Evolutionary conservation across 2,329 filamentous ascomycete genomes (phyloP), one percentile per base, ranked within the genome.

Genomic region (Phoma sp.): DNA sequence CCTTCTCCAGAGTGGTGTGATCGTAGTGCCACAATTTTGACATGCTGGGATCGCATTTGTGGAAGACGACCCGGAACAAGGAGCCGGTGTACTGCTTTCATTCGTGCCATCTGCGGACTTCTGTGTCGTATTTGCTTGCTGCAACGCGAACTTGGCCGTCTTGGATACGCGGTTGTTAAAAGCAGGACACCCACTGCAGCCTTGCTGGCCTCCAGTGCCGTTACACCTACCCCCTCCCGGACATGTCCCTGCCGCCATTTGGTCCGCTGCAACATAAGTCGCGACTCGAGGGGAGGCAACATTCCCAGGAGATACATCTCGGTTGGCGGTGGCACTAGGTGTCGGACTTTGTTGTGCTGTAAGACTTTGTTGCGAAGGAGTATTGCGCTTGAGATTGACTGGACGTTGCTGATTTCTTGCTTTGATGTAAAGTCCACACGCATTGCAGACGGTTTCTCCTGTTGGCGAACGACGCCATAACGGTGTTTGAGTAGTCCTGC

Each of bases 81-180:
- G 37, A 10, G 46, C 46, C 25, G 59, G 43, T n/a, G 68, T 61
- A 42, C 42, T 63, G 59, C 40, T 55, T 10, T 51, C 49, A 30
- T 48, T 59, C 14, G 62, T 30, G 21, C 47, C 40, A 18, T 68
- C 67, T 20, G 47, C 40, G 15, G 61, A 23, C 12, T 50, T 47
- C 14, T 60, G 54, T 15, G 60, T 46, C 29, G 66, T 81, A 65
- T 57, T 65, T 56, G 56, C 69, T 56, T 66, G 76, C 9, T 82
- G 80, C 47, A 87, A 79, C 48, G 81, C 87, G 62, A 90, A 85
- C 72, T 90, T 89, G 15, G 90, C 89, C 39, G 86, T 91, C 75
- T 97, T 98, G 28, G 93, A 90, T 32, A 98, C 87, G 47, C 95
- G 87, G 71, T 99, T 99, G 81, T 99, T 99, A 81, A 91, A 99